Evolutionary conservation across 2,329 filamentous ascomycete genomes (phyloP).

Genomic region (Drechslerella dactyloides): DNA sequence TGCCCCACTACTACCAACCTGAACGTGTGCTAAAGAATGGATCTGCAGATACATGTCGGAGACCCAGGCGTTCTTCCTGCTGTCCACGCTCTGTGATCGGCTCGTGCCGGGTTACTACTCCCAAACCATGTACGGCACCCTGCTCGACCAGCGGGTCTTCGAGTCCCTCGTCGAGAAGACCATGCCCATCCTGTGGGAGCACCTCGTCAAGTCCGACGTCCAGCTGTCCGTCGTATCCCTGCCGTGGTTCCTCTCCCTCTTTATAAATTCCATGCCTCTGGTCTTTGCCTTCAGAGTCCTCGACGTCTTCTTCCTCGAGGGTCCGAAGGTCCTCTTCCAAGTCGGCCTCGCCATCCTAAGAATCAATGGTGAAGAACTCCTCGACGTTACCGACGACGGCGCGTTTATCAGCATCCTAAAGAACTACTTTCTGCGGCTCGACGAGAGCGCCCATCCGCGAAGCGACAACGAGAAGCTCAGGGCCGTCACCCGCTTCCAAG

Average conservation of each 20-base stretch:
- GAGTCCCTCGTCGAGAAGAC: constrained; percentile 98
- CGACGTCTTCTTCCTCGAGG: constrained; percentile 97
- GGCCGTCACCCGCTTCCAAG: constrained; percentile 93
- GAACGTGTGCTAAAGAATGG: constrained; percentile 46
- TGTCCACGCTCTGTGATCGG: constrained; percentile 89
- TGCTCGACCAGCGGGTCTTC: constrained; percentile 96
- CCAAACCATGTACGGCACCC: constrained; percentile 97
- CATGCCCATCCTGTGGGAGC: constrained; percentile 98
- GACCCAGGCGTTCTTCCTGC: constrained; percentile 89
- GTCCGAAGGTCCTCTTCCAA: constrained; percentile 95
- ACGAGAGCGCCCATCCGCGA: constrained; percentile 93
- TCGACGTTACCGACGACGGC: constrained; percentile 92
- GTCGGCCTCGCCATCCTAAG: constrained; percentile 94
- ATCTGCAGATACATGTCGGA: constrained; percentile 84
- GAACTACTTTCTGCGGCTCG: constrained; percentile 87
- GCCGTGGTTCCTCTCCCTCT: constrained; percentile 96
- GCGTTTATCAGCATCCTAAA: constrained; percentile 97
- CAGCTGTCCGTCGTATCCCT: constrained; percentile 96
- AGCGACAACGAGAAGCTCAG: constrained; percentile 94
- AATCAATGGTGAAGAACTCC: constrained; percentile 93
- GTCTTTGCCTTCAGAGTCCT: constrained; percentile 96
- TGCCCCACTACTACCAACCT: background rate
- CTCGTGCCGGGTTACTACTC: constrained; percentile 97
- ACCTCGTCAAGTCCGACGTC: constrained; percentile 94
- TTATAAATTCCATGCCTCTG: constrained; percentile 99